Evolutionary conservation across 2,329 filamentous ascomycete genomes (phyloP).

Genomic region (Trichoderma sp.): DNA sequence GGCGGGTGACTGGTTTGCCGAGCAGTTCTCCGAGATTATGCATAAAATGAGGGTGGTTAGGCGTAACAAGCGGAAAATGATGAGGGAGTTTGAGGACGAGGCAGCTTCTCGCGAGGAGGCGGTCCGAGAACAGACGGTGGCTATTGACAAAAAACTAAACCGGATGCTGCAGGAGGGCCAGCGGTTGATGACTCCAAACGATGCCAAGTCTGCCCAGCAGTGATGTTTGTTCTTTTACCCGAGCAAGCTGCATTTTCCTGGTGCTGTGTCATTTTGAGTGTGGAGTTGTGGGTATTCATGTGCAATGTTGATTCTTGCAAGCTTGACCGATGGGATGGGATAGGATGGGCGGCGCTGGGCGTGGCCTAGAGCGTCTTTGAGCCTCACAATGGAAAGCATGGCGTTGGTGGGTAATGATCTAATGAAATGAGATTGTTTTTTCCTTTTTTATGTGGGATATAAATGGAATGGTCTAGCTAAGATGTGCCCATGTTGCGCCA

Average conservation of each 20-base stretch:
- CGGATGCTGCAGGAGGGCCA: conserved; percentile 59
- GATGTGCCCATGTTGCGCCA: background rate
- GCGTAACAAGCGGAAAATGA: conserved; percentile 50
- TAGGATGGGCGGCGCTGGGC: background rate
- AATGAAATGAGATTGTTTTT: background rate
- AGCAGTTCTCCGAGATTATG: conserved; percentile 54
- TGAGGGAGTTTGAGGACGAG: conserved; percentile 56
- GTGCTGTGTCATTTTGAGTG: background rate
- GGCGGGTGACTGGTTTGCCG: conserved; percentile 61
- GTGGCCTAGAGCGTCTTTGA: background rate
- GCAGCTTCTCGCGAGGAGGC: conserved; percentile 56
- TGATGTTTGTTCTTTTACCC: background rate
- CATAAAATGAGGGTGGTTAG: conserved; percentile 50
- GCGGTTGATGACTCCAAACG: conserved; percentile 54
- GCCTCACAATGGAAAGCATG: background rate
- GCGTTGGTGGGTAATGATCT: background rate
- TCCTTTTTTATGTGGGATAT: background rate
- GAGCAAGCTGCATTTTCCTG: background rate
- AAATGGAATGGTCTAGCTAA: background rate
- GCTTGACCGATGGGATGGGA: background rate
- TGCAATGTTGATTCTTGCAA: background rate
- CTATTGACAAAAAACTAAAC: conserved; percentile 56
- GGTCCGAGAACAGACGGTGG: conserved; percentile 54
- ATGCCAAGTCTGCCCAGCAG: background rate
- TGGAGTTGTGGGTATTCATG: conserved; percentile 4